Base-by-base conservation (phyloP, 768 basidiomycete genomes). In the Pisolithus tinctorius region DNA sequence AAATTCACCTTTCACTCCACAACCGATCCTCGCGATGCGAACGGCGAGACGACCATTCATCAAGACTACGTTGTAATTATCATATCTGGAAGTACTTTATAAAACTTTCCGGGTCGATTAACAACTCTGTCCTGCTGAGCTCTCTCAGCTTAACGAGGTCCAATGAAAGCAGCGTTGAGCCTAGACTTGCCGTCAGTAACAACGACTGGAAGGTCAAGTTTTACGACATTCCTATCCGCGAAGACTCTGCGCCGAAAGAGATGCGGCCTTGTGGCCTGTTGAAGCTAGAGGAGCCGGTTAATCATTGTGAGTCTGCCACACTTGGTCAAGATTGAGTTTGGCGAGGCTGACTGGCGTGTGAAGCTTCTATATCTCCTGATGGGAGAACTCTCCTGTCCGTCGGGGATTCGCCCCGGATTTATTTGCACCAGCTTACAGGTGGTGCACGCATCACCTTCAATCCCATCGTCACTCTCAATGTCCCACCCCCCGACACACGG, bases 301-400 rank as follows among this genome's bases (percentile, higher is more conserved):
- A 92, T 61, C 87, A 92, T 56, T 87, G 88, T 90, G 58, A 49
- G 87, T 74, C 14, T 50, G 46, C 48, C 30, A 23, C 30, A 23
- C 41, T 38, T 13, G 30, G 45, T 43, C 26, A 52, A 31, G 44
- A 14, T 34, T 14, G 34, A 34, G 43, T 29, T 53, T 48, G 30
- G 40, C 14, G 26, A 56, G n/a, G 39, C 52, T 57, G 45, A 56
- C 48, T 39, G 50, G 39, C 38, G 17, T 54, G 44, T 39, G 41
- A 49, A 94, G 91, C 89, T 4, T 93, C 93, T 8, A 79, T 97
- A 58, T 93, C 92, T 0, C 92, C 91, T 0, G 90, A 95, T 60
- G 87, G 92, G 1, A 79, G 81, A 42, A 92, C 86, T 0, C 76
- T 97, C 13, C 79, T 96, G 1, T 91, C 86, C 3, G 93, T 94